Evolutionary conservation across 2,329 filamentous ascomycete species (phyloP).

Genomic region (Phaeosphaeriaceae sp.): DNA sequence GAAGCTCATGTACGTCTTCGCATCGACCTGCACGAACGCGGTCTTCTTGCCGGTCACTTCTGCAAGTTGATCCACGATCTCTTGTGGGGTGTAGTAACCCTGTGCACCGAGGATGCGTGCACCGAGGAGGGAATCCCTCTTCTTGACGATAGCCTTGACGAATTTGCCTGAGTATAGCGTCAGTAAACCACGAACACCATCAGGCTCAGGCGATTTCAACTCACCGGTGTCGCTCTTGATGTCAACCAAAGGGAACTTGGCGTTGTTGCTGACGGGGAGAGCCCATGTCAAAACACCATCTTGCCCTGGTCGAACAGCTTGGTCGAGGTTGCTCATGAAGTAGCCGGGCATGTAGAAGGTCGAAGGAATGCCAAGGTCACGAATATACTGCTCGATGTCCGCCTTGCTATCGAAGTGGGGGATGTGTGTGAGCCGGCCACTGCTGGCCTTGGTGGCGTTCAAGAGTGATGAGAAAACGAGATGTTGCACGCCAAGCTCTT

Average conservation of each 20-base stretch:
- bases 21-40: conserved; percentile 10
- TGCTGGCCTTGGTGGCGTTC: conserved; percentile 24
- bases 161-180: conserved; percentile 32
- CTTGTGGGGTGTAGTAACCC: conserved; percentile 32
- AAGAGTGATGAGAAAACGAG: conserved; percentile 32
- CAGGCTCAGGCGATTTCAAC: conserved; percentile 26
- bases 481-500: conserved; percentile 22
- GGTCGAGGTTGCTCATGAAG: conserved; percentile 62
- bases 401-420: conserved; percentile 67
- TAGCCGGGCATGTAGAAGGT: conserved; percentile 62
- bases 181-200: conserved; percentile 23
- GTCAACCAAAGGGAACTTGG: conserved; percentile 54
- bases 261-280: conserved; percentile 12
- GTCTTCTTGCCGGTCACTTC: conserved; percentile 29
- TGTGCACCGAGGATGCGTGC: conserved; percentile 54
- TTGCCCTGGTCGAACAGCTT: conserved; percentile 16
- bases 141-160: conserved; percentile 27
- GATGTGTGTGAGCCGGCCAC: conserved; percentile 47
- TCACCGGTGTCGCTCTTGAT: conserved; percentile 54
- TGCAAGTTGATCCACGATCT: conserved; percentile 47
- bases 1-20: conserved; percentile 51
- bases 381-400: conserved; percentile 62
- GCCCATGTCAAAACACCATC: conserved; percentile 26
- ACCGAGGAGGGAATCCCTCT: conserved; percentile 41
- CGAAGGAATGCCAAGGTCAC: conserved; percentile 39